phyloP scores from a whole-genome alignment of 2,329 filamentous ascomycete genomes.

The Pseudopithomyces maydicus region DNA sequence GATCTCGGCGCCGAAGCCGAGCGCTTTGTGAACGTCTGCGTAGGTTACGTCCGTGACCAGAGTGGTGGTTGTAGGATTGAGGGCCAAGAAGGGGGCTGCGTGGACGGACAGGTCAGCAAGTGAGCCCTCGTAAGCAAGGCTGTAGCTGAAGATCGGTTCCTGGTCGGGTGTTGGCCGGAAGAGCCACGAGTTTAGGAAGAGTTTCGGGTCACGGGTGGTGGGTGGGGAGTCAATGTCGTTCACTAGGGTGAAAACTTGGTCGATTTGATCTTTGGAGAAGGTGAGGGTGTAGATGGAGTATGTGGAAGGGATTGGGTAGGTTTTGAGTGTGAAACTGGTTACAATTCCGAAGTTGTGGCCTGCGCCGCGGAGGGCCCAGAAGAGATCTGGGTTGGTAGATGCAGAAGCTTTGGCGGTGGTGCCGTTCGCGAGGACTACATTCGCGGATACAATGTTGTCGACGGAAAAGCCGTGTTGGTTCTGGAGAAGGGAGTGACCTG shows the following conservation, averaged over 20 bases:
- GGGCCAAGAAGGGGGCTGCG: constrained; percentile 23
- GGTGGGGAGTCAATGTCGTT: constrained; percentile 13
- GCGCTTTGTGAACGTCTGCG: constrained; percentile 18
- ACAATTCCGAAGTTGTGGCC: constrained; percentile 47
- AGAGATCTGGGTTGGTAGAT: constrained; percentile 38
- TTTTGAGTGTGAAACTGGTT: constrained; percentile 13
- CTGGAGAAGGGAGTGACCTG: constrained; percentile 56
- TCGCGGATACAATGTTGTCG: constrained; percentile 22
- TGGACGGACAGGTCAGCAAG: constrained; percentile 16
- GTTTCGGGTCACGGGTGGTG: constrained; percentile 6
- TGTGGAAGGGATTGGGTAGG: constrained; percentile 3
- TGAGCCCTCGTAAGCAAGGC: constrained; percentile 21
- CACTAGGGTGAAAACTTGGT: constrained; percentile 7
- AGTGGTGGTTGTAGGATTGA: constrained; percentile 12
- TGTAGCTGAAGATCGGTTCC: constrained; percentile 19
- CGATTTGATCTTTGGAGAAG: constrained; percentile 7
- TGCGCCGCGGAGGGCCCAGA: constrained; percentile 47
- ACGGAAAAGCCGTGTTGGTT: constrained; percentile 12
- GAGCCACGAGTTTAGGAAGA: constrained; percentile 18
- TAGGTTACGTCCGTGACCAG: constrained; percentile 17
- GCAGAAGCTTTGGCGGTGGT: constrained; percentile 34
- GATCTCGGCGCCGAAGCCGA: constrained; percentile 16
- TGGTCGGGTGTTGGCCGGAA: constrained; percentile 5
- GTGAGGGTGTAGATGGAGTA: constrained; percentile 12
- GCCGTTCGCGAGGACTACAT: constrained; percentile 35